Conservation (phyloP, 2,329 filamentous ascomycete genomes). For the Fusarium secorum region DNA sequence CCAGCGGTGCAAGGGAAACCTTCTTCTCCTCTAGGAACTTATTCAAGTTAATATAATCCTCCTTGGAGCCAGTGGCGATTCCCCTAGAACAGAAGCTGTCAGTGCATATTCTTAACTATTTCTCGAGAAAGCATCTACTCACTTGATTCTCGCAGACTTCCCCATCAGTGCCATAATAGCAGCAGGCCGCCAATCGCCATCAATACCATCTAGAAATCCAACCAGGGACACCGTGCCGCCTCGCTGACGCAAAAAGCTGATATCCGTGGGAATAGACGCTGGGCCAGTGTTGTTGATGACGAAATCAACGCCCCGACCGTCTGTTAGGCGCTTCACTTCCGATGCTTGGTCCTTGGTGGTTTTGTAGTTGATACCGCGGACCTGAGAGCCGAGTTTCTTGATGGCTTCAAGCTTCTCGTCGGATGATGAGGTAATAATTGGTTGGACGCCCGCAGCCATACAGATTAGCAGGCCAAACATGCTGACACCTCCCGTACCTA, state of each 20-base stretch:
- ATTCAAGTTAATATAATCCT: not conserved
- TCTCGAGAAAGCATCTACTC: not conserved
- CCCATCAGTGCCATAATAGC: not conserved
- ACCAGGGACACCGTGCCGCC: not conserved
- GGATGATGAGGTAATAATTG: not conserved
- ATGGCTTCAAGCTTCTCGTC: not conserved
- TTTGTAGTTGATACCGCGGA: not conserved
- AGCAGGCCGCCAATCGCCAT: not conserved
- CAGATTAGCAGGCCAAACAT: not conserved
- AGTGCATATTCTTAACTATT: not conserved
- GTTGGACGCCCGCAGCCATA: not conserved
- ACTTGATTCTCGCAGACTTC: not conserved
- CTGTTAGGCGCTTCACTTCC: rapidly evolving
- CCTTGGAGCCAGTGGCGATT: not conserved
- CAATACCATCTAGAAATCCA: rapidly evolving
- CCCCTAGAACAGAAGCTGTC: not conserved
- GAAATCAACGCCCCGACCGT: not conserved
- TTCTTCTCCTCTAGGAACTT: not conserved
- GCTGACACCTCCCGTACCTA: not conserved
- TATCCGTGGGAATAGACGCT: not conserved
- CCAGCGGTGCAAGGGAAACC: not conserved
- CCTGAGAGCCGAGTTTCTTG: rapidly evolving
- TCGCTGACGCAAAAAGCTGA: not conserved
- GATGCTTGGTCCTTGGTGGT: rapidly evolving
- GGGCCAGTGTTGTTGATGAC: not conserved